Base-by-base conservation (phyloP, 495 filamentous ascomycete species). In the Platismatia glauca region DNA sequence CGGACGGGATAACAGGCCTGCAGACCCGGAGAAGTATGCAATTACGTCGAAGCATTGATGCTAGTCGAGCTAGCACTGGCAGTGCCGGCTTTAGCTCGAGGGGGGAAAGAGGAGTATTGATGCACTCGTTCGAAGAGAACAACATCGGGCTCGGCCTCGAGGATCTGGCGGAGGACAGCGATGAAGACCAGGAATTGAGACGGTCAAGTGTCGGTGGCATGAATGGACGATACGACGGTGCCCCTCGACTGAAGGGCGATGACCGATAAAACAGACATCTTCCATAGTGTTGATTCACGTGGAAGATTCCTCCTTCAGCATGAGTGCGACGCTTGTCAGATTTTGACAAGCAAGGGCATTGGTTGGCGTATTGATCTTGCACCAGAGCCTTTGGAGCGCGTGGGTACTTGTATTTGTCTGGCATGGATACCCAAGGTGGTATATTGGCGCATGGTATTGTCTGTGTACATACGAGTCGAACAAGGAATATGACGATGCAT, bases 21-120 rank as follows among this genome's bases (percentile, higher is more conserved):
- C 87, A 91, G 68, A 97, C 95, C 22, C 84, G 94, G 60, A 82
- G 89, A 56, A 92, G 88, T 66, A 97, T 98, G 94, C 95, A 98
- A 69, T 78, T 88, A 41, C 80, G 91, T 59, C 80, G 95, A 53
- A 89, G 86, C 73, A 76, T 71, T 46, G 82, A 85, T 55, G 75
- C 76, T 50, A 79, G 81, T 65, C 74, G 77, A 34, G 74, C 77
- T 31, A 81, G 81, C 64, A 79, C 75, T n/a, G 82, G 79, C 29
- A 86, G 87, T 67, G 79, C 79, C 56, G 78, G 80, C 16, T 81
- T 74, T 58, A 58, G 62, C 31, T 63, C 76, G 37, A 79, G 78
- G 56, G 80, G 81, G 3, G 90, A 93, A 59, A 83, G 89, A 60
- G 84, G 91, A 67, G 87, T 88, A 6, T 79, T 96, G 13, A 95